These are phyloP conservation scores for Alternaria sp. DNA, from an alignment of 2,329 filamentous ascomycete genomes.

Conservation along the genomic window DNA sequence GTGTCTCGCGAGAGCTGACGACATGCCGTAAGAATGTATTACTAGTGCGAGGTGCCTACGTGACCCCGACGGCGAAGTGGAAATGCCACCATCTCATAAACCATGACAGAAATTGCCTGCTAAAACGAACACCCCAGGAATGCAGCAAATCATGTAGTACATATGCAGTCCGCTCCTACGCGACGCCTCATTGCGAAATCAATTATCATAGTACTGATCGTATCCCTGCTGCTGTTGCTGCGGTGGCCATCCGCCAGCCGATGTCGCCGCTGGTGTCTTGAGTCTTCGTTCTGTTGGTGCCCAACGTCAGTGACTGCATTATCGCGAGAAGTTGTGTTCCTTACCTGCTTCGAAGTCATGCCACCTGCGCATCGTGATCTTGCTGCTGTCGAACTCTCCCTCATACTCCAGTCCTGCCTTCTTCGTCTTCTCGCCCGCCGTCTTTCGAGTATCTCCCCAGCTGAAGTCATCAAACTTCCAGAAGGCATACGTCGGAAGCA, in stretches of 20 bases:
- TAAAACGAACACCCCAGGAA: constrained; percentile 27
- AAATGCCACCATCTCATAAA: constrained; percentile 8
- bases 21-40: constrained; percentile 13
- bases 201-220: constrained; percentile 50
- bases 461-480: constrained; percentile 99
- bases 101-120: constrained; percentile 4
- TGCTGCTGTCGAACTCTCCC: constrained; percentile 96
- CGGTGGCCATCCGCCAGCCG: constrained; percentile 43
- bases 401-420: constrained; percentile 86
- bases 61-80: neutral
- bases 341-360: constrained; percentile 82
- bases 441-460: constrained; percentile 98
- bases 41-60: constrained; percentile 10
- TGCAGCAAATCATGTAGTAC: constrained; percentile 38
- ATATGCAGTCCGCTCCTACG: constrained; percentile 30
- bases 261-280: constrained; percentile 45
- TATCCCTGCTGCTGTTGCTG: constrained; percentile 46
- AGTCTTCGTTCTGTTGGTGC: constrained; percentile 50
- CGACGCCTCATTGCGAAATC: constrained; percentile 40
- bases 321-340: constrained; percentile 23
- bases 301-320: constrained; percentile 35
- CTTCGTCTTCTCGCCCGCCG: constrained; percentile 85
- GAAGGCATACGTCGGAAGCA: constrained; percentile 91
- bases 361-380: constrained; percentile 99
- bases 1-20: constrained; percentile 1